Evolutionary conservation across 331 rosid species (phyloP).

Genomic region (Stylosanthes scabra): DNA sequence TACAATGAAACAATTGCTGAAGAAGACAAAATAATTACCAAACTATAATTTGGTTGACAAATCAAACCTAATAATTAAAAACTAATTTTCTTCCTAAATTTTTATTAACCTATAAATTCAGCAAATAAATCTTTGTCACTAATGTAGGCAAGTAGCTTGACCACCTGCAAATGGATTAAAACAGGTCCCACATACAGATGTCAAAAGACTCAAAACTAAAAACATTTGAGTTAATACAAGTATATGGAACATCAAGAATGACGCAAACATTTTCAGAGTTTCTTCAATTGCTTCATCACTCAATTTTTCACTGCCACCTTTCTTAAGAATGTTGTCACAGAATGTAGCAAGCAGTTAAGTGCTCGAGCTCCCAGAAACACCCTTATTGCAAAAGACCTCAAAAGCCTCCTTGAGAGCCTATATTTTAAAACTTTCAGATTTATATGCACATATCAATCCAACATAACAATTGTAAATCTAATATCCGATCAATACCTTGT

Average conservation of each 20-base stretch:
- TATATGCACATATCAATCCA: constrained; percentile 15
- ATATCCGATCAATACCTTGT: constrained; percentile 61
- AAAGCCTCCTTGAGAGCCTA: constrained; percentile 90
- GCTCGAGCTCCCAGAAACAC: constrained; percentile 86
- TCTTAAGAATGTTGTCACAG: constrained; percentile 94
- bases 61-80: constrained; percentile 8
- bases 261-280: constrained; percentile 78
- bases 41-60: constrained; percentile 11
- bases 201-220: not conserved
- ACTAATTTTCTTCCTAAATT: not conserved
- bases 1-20: constrained; percentile 4
- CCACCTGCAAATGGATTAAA: constrained; percentile 65
- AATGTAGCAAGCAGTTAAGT: constrained; percentile 90
- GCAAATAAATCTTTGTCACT: constrained; percentile 96
- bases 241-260: constrained; percentile 28
- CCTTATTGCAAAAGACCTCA: constrained; percentile 94
- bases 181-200: constrained; percentile 24
- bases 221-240: constrained; percentile 24
- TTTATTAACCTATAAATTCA: constrained; percentile 81
- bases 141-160: constrained; percentile 91
- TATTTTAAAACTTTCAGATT: constrained; percentile 35
- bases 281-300: constrained; percentile 97
- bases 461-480: constrained; percentile 17
- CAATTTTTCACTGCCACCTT: constrained; percentile 94
- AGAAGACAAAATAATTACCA: constrained; percentile 14